phyloP scores from a whole-genome alignment of 345 rosid species.

The Kernera saxatilis region DNA sequence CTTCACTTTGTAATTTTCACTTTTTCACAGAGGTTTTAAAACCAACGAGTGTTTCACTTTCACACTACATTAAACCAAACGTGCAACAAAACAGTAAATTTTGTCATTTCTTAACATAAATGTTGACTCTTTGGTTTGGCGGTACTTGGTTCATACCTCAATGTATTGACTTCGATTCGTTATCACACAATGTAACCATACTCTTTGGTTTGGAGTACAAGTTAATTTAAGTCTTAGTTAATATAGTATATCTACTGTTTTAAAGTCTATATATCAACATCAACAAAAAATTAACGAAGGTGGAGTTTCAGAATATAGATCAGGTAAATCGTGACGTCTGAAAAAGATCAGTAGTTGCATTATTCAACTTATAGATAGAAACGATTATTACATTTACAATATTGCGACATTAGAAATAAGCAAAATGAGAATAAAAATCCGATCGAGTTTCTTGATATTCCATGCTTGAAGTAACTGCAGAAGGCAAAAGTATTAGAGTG shows the following conservation, averaged over 20 bases:
- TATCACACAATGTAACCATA: not conserved
- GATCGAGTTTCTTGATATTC: not conserved
- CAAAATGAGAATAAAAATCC: not conserved
- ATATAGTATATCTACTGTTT: not conserved
- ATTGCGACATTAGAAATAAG: not conserved
- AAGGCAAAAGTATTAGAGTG: not conserved
- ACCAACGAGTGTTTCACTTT: not conserved
- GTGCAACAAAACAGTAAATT: not conserved
- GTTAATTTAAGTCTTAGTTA: not conserved
- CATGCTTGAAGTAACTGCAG: slow-evolving; percentile 1
- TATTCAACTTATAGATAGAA: not conserved
- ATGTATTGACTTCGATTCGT: not conserved
- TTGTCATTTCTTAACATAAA: not conserved
- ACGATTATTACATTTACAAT: not conserved
- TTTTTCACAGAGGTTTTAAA: not conserved
- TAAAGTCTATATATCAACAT: not conserved
- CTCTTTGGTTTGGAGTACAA: too few species aligned
- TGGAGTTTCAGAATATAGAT: not conserved
- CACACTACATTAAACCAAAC: not conserved
- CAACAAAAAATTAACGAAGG: not conserved
- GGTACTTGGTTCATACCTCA: not conserved
- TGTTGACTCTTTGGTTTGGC: not conserved
- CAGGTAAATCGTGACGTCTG: not conserved
- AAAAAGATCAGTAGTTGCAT: not conserved
- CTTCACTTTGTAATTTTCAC: not conserved